Evolutionary conservation across 2,329 filamentous ascomycete species (phyloP).

Genomic region (Colletotrichum chlorophyti): DNA sequence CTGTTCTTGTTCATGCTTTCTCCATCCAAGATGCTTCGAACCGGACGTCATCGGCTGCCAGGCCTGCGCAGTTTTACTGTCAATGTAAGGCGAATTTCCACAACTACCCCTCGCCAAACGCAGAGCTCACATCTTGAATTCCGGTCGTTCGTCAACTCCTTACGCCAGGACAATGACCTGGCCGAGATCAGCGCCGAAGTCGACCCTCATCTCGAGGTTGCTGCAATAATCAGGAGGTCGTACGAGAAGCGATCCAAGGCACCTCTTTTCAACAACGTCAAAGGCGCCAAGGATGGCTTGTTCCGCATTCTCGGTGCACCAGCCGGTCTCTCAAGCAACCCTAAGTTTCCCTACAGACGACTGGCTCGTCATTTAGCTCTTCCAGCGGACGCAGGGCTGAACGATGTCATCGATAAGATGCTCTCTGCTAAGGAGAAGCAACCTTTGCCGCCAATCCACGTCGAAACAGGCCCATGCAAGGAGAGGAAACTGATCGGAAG

Average conservation of each 20-base stretch:
- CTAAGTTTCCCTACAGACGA: slow-evolving; percentile 48
- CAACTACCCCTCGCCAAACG: slow-evolving; percentile 3
- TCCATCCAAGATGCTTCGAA: too few relatives aligned
- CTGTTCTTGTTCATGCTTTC: too few relatives aligned
- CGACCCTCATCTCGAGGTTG: slow-evolving; percentile 53
- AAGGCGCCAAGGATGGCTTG: slow-evolving; percentile 50
- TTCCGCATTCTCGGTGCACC: slow-evolving; percentile 55
- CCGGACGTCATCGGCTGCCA: too few relatives aligned
- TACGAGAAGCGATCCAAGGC: slow-evolving; percentile 53
- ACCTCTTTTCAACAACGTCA: slow-evolving; percentile 59
- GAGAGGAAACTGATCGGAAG: slow-evolving; percentile 44
- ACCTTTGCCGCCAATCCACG: slow-evolving; percentile 40
- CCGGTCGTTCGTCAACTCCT: slow-evolving; percentile 51
- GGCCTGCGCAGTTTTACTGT: too few relatives aligned
- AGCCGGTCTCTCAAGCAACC: slow-evolving; percentile 41
- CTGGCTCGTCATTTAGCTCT: slow-evolving; percentile 50
- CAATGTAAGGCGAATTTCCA: too few relatives aligned
- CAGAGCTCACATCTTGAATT: slow-evolving; percentile 44
- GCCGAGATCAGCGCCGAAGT: slow-evolving; percentile 50
- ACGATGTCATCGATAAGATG: slow-evolving; percentile 50
- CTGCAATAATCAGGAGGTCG: slow-evolving; percentile 53
- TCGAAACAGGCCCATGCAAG: slow-evolving; percentile 49
- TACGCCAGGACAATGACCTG: slow-evolving; percentile 50
- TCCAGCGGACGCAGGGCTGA: slow-evolving; percentile 42
- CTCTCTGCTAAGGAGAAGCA: slow-evolving; percentile 38